phyloP scores from a whole-genome alignment of 768 basidiomycete species.

The Termitomyces sp. region DNA sequence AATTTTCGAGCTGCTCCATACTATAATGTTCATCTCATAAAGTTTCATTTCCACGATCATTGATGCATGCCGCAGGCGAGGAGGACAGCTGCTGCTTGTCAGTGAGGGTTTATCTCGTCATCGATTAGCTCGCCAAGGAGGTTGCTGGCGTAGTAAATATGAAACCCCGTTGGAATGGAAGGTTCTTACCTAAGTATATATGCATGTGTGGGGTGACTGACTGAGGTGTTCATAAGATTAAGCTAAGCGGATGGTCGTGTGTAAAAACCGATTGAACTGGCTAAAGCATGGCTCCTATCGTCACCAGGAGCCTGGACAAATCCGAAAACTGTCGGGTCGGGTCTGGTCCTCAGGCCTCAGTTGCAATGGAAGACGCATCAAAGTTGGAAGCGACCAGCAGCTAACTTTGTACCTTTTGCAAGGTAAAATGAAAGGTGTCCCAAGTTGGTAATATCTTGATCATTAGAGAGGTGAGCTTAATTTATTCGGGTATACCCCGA shows the following conservation, averaged over 20 bases:
- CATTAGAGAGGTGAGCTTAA: neutral
- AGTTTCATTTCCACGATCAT: conserved; percentile 2
- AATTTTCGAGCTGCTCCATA: conserved; percentile 1
- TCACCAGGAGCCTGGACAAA: conserved; percentile 1
- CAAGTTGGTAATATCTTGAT: neutral
- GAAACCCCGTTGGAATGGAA: conserved; percentile 3
- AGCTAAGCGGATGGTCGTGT: neutral
- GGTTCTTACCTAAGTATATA: conserved; percentile 2
- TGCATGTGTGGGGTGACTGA: neutral
- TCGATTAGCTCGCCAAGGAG: conserved; percentile 9
- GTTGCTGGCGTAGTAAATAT: neutral
- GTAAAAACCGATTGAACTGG: neutral
- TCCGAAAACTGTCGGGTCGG: neutral
- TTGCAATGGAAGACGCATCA: neutral
- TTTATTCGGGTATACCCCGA: neutral
- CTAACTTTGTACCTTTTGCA: neutral
- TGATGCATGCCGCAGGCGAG: neutral
- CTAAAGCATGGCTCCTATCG: neutral
- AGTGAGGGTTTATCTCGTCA: conserved; percentile 2
- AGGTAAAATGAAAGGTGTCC: neutral
- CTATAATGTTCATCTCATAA: neutral
- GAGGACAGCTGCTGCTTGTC: neutral
- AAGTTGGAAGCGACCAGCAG: neutral
- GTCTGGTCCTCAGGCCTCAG: neutral
- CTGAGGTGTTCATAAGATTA: conserved; percentile 7